phyloP scores from a whole-genome alignment of 1,284 basidiomycete genomes.

The Cutaneotrichosporon mucoides region DNA sequence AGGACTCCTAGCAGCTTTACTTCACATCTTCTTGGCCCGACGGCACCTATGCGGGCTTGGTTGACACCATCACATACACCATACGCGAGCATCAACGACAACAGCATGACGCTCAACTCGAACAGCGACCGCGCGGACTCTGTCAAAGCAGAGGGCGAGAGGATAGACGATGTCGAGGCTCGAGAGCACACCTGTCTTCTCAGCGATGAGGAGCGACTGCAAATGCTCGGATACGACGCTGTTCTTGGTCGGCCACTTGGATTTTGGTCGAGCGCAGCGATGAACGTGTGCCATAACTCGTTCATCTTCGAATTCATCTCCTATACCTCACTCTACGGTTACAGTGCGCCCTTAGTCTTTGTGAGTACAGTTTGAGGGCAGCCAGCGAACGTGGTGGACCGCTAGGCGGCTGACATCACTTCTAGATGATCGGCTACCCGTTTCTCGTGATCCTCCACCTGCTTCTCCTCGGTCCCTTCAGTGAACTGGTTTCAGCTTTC shows the following conservation, averaged over 20 bases:
- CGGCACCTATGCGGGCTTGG: too few species aligned
- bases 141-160: too few species aligned
- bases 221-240: constrained; percentile 43
- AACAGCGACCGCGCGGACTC: too few species aligned
- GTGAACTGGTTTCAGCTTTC: constrained; percentile 43
- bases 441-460: constrained; percentile 33
- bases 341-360: background rate
- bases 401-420: background rate
- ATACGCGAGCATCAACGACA: too few species aligned
- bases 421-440: constrained; percentile 43
- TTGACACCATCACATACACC: too few species aligned
- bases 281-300: constrained; percentile 3
- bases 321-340: background rate
- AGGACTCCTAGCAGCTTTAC: too few species aligned
- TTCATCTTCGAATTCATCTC: constrained; percentile 4
- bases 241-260: constrained; percentile 44
- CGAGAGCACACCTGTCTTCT: background rate
- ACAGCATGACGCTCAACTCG: too few species aligned
- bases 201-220: constrained; percentile 32
- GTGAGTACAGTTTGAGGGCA: constrained; percentile 7
- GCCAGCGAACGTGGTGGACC: background rate
- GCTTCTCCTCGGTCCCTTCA: constrained; percentile 36
- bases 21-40: too few species aligned
- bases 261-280: constrained; percentile 42
- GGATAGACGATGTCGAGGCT: too few species aligned